These are phyloP conservation scores for Echinochloa phyllopogon DNA, from an alignment of 176 grass and related monocot genomes.

Conservation along the genomic window DNA sequence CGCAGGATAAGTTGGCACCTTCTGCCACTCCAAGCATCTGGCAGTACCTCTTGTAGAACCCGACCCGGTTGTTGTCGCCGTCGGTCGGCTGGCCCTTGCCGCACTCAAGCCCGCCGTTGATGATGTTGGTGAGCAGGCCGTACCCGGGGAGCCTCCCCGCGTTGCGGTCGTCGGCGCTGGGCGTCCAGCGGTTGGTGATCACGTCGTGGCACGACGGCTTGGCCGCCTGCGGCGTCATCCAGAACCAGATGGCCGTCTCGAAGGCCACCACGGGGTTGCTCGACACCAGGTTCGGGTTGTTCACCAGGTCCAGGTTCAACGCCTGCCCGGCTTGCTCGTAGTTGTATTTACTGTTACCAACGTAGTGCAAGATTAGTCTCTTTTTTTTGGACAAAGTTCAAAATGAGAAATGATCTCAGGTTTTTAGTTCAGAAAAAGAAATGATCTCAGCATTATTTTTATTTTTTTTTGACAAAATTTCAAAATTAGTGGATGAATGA, in stretches of 20 bases:
- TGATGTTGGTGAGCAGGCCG: conserved; percentile 45
- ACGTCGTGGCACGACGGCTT: conserved; percentile 43
- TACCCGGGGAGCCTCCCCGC: conserved; percentile 21
- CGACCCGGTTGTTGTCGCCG: not conserved
- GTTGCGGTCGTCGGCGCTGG: not conserved
- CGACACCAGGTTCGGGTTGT: conserved; percentile 18
- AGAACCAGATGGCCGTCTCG: conserved; percentile 43
- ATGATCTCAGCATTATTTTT: too few species aligned
- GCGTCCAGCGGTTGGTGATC: conserved; percentile 11
- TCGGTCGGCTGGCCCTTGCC: not conserved
- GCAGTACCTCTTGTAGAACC: conserved; percentile 31
- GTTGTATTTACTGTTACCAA: conserved; percentile 8
- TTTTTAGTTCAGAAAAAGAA: too few species aligned
- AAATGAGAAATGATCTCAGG: too few species aligned
- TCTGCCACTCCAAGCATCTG: not conserved
- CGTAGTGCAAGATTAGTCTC: too few species aligned
- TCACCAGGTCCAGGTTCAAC: conserved; percentile 11
- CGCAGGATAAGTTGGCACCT: not conserved
- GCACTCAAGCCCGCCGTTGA: conserved; percentile 33
- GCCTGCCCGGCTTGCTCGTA: not conserved
- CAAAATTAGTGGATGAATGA: not conserved
- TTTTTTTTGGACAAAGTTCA: not conserved
- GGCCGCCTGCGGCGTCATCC: conserved; percentile 22
- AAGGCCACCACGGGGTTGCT: conserved; percentile 23
- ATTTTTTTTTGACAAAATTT: not conserved